Conservation (phyloP, 805 yeast genomes). For the Kazachstania bromeliacearum region DNA sequence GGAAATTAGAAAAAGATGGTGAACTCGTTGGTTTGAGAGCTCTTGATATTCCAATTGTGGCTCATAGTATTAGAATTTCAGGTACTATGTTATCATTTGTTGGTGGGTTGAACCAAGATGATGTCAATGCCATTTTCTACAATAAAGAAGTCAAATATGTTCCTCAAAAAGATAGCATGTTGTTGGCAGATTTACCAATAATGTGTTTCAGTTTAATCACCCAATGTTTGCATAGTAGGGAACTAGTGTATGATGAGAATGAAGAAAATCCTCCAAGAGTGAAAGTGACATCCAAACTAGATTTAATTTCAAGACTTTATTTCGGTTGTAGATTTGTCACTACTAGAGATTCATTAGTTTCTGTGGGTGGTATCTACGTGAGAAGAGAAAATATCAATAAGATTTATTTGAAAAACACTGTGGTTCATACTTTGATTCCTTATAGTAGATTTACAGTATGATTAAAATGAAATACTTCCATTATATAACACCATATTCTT, state of each 20-base stretch:
- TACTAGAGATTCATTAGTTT: constrained; percentile 10
- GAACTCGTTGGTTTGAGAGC: constrained; percentile 7
- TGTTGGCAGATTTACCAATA: constrained; percentile 1
- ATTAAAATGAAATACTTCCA: too few species aligned
- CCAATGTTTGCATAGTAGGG: constrained; percentile 1
- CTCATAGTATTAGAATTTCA: constrained; percentile 19
- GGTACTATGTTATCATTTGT: constrained; percentile 17
- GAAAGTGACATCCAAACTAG: not conserved
- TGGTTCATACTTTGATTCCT: constrained; percentile 4
- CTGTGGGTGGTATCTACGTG: constrained; percentile 23
- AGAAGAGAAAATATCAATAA: constrained; percentile 8
- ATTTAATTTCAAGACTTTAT: not conserved
- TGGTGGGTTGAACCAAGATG: constrained; percentile 27
- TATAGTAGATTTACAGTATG: constrained; percentile 1
- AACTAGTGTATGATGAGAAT: not conserved
- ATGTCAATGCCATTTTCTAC: constrained; percentile 15
- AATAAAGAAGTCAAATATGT: too few species aligned
- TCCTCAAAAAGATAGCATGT: too few species aligned
- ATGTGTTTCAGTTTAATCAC: constrained; percentile 7
- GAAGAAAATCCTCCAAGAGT: not conserved
- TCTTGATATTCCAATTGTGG: constrained; percentile 17
- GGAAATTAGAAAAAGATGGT: constrained; percentile 6
- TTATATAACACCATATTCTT: not conserved
- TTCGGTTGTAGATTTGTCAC: constrained; percentile 6
- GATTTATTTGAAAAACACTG: constrained; percentile 20